Evolutionary conservation across 2,329 filamentous ascomycete species (phyloP).

Genomic region (Scytalidium lignicola): DNA sequence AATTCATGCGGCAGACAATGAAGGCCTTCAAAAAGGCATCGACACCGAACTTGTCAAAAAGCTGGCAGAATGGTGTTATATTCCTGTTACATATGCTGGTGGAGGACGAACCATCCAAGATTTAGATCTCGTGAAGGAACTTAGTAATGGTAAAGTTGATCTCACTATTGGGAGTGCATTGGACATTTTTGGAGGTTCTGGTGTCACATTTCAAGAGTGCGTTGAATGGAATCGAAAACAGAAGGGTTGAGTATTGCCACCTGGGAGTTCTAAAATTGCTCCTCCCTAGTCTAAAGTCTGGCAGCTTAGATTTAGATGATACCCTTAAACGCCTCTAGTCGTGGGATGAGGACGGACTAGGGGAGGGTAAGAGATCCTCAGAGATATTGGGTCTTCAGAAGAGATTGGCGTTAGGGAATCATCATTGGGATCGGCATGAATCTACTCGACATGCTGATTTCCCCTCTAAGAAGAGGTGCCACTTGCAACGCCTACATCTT

Average conservation of each 20-base stretch:
- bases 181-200: constrained; percentile 88
- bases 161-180: constrained; percentile 94
- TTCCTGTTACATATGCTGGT: constrained; percentile 94
- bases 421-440: too few relatives aligned
- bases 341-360: too few relatives aligned
- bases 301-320: too few relatives aligned
- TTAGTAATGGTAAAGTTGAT: constrained; percentile 80
- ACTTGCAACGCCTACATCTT: too few relatives aligned
- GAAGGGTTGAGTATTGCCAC: not conserved
- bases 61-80: constrained; percentile 79
- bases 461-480: too few relatives aligned
- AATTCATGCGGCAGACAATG: constrained; percentile 94
- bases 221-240: constrained; percentile 73
- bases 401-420: too few relatives aligned
- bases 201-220: constrained; percentile 84
- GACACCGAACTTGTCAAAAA: constrained; percentile 76
- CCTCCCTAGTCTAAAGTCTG: too few relatives aligned
- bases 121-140: constrained; percentile 70
- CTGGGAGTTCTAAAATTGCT: too few relatives aligned
- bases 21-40: constrained; percentile 86
- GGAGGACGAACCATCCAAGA: constrained; percentile 82
- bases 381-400: too few relatives aligned
- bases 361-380: too few relatives aligned
- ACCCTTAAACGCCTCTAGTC: too few relatives aligned
- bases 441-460: too few relatives aligned